Percentiles rank a stretch among this genome's conserved stretches.
Conservation (phyloP, 306 rosid genomes). For the Morella rubra region DNA sequence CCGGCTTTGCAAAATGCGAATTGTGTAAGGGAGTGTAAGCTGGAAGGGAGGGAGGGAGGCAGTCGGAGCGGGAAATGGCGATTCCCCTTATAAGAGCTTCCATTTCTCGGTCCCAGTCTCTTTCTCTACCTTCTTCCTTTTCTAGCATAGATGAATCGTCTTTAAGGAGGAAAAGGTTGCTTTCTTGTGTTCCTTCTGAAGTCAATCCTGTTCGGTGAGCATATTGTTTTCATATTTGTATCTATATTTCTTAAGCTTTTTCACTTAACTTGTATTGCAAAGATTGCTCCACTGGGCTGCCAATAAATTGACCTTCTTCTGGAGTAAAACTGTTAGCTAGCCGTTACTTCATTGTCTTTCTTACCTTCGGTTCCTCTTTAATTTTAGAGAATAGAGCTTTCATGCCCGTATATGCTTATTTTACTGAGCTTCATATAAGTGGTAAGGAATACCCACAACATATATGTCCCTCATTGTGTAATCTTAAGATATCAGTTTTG, state of each 20-base stretch:
- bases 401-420: not conserved
- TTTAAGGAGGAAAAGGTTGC: slow-evolving; percentile 43
- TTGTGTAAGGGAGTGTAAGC: slow-evolving; percentile 10
- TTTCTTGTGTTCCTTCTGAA: slow-evolving; percentile 50
- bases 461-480: not conserved
- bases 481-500: not conserved
- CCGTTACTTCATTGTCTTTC: not conserved
- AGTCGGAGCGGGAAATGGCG: slow-evolving; percentile 63
- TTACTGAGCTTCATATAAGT: not conserved
- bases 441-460: not conserved
- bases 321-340: not conserved
- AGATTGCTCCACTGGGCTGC: not conserved
- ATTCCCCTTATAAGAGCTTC: slow-evolving; percentile 52
- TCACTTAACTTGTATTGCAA: not conserved
- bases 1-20: not conserved
- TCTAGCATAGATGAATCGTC: slow-evolving; percentile 33
- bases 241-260: not conserved
- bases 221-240: not conserved
- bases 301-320: not conserved
- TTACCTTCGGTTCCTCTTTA: not conserved
- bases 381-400: not conserved
- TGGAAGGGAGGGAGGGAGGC: slow-evolving; percentile 20
- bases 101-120: slow-evolving; percentile 48
- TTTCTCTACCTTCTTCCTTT: slow-evolving; percentile 32
- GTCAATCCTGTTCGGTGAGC: slow-evolving; percentile 58